phyloP scores from a whole-genome alignment of 1,284 basidiomycete species.

The Cryptococcus sp. region DNA sequence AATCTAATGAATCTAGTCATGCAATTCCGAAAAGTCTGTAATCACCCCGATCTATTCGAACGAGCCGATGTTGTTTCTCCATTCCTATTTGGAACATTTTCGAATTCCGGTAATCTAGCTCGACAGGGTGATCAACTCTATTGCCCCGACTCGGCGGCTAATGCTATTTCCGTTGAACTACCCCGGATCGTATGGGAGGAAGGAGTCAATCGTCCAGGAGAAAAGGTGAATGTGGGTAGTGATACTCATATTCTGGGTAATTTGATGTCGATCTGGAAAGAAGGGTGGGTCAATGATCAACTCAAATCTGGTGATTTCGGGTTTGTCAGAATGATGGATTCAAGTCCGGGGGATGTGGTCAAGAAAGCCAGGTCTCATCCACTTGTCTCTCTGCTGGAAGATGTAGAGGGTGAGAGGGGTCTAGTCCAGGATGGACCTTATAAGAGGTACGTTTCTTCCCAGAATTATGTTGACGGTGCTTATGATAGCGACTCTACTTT shows the following conservation, averaged over 20 bases:
- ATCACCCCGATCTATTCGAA: constrained; percentile 97
- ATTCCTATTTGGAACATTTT: constrained; percentile 81
- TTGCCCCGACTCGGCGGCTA: constrained; percentile 71
- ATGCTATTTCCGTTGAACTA: constrained; percentile 74
- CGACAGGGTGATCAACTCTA: constrained; percentile 82
- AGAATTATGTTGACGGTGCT: background rate
- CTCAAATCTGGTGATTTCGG: constrained; percentile 64
- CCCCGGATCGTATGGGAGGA: constrained; percentile 80
- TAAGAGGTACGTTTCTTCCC: constrained; percentile 9
- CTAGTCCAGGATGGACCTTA: constrained; percentile 8
- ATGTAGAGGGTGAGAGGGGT: constrained; percentile 6
- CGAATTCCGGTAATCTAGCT: constrained; percentile 70
- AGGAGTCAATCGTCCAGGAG: constrained; percentile 14
- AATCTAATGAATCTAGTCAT: constrained; percentile 99
- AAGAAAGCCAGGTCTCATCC: constrained; percentile 51
- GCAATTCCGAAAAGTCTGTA: constrained; percentile 99
- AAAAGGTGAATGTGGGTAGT: constrained; percentile 56
- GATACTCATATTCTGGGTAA: constrained; percentile 63
- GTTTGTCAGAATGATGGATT: constrained; percentile 67
- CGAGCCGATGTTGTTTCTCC: constrained; percentile 93
- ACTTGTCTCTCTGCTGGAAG: constrained; percentile 20
- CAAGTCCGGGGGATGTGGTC: constrained; percentile 60
- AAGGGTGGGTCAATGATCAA: constrained; percentile 73
- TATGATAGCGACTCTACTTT: constrained; percentile 53
- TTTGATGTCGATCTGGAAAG: constrained; percentile 87